A percentile compares a stretch with the other conserved stretches of the same genome.
These are phyloP conservation scores for Sporisorium exsertum DNA, from an alignment of 1,284 basidiomycete genomes.

Conservation along the genomic window DNA sequence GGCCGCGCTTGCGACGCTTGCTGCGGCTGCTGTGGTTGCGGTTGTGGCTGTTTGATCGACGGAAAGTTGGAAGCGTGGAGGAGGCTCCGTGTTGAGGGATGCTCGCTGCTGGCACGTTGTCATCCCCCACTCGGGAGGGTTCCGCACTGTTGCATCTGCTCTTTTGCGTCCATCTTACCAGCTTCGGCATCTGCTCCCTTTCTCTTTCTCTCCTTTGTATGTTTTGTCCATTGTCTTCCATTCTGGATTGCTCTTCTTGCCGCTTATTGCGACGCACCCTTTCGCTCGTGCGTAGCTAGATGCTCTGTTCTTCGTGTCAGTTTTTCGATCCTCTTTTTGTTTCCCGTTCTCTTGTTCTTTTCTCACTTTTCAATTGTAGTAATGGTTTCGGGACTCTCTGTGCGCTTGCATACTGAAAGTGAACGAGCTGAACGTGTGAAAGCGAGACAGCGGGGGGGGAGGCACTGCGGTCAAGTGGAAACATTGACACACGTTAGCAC, in stretches of 20 bases:
- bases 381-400: slow-evolving; percentile 21
- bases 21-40: slow-evolving; percentile 26
- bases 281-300: not conserved
- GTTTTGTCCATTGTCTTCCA: not conserved
- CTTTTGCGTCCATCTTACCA: too few species aligned
- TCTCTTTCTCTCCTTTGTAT: too few species aligned
- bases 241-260: too few species aligned
- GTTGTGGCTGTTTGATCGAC: slow-evolving; percentile 14
- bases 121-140: slow-evolving; percentile 10
- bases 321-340: too few species aligned
- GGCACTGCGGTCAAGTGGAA: slow-evolving; percentile 5
- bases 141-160: too few species aligned
- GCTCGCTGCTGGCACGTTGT: slow-evolving; percentile 27
- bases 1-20: slow-evolving; percentile 7
- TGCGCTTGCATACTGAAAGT: not conserved
- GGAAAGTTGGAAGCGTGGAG: not conserved
- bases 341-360: not conserved
- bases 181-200: too few species aligned
- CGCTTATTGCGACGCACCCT: too few species aligned
- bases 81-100: slow-evolving; percentile 8
- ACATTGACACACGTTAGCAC: slow-evolving; percentile 25
- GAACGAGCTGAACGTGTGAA: not conserved
- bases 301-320: not conserved
- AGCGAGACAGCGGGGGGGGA: too few species aligned
- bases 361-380: slow-evolving; percentile 13